Percentiles rank a stretch among this genome's conserved stretches.
Evolutionary conservation across 805 yeast genomes (phyloP).

Genomic region (Metahyphopichia silvanorum): DNA sequence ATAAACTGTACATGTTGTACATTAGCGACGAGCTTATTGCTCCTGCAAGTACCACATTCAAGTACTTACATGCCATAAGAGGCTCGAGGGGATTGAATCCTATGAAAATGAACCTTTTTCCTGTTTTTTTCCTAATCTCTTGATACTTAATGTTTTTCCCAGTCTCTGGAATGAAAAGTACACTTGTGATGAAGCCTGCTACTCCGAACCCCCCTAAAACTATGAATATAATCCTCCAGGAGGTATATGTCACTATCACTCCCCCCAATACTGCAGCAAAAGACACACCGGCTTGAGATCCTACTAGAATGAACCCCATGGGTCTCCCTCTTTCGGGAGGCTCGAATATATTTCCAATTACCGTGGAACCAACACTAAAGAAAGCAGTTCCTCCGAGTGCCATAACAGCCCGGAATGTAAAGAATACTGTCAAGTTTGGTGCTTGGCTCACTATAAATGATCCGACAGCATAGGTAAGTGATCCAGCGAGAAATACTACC

Average conservation of each 20-base stretch:
- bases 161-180: background rate
- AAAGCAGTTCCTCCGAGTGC: slow-evolving; percentile 50
- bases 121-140: background rate
- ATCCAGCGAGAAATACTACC: slow-evolving; percentile 34
- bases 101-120: slow-evolving; percentile 27
- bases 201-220: slow-evolving; percentile 38
- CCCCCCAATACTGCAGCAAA: slow-evolving; percentile 79
- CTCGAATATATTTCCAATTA: slow-evolving; percentile 68
- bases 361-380: slow-evolving; percentile 78
- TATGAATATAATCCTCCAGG: slow-evolving; percentile 49
- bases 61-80: slow-evolving; percentile 28
- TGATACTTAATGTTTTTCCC: background rate
- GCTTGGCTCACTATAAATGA: slow-evolving; percentile 34
- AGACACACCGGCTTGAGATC: slow-evolving; percentile 78
- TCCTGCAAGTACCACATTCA: slow-evolving; percentile 37
- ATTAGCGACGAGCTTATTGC: slow-evolving; percentile 29
- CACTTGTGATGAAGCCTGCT: background rate
- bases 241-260: slow-evolving; percentile 49
- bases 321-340: slow-evolving; percentile 72
- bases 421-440: slow-evolving; percentile 46
- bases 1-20: slow-evolving; percentile 15
- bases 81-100: slow-evolving; percentile 41
- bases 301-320: slow-evolving; percentile 76
- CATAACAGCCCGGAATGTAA: slow-evolving; percentile 40
- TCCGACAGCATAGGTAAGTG: slow-evolving; percentile 15